Percentiles rank a stretch among this genome's conserved stretches.
These are phyloP conservation scores for Cystofilobasidium ferigula DNA, from an alignment of 768 basidiomycete genomes.

Conservation along the genomic window DNA sequence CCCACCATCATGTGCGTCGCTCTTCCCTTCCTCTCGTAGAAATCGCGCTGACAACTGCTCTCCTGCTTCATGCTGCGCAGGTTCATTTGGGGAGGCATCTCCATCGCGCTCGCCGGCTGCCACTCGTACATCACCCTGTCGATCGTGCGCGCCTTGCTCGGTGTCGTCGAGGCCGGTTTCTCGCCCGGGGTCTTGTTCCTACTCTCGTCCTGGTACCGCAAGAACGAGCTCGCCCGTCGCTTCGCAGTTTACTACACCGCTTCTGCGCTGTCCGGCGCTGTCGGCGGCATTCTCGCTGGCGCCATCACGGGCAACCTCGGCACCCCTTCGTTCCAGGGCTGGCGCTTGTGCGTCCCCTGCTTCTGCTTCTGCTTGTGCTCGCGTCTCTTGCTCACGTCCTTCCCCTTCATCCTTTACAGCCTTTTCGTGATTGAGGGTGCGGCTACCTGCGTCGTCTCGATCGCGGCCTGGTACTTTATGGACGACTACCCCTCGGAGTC, in stretches of 20 bases:
- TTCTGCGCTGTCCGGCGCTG: conserved; percentile 33
- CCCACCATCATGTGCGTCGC: conserved; percentile 16
- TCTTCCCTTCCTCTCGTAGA: background rate
- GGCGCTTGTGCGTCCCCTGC: conserved; percentile 31
- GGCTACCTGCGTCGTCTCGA: conserved; percentile 31
- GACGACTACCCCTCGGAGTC: conserved; percentile 36
- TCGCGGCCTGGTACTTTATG: conserved; percentile 32
- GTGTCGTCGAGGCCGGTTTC: conserved; percentile 33
- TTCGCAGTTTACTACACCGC: conserved; percentile 27
- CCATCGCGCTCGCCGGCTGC: conserved; percentile 35
- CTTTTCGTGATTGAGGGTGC: conserved; percentile 38
- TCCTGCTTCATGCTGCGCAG: background rate
- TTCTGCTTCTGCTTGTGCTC: background rate
- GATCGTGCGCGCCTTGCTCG: conserved; percentile 31
- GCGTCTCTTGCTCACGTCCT: background rate
- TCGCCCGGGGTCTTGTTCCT: conserved; percentile 33
- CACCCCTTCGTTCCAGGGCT: conserved; percentile 32
- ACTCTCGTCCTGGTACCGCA: conserved; percentile 30
- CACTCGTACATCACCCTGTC: conserved; percentile 33
- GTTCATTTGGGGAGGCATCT: conserved; percentile 36
- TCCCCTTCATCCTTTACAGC: too few relatives aligned
- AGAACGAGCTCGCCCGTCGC: conserved; percentile 32
- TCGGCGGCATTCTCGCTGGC: conserved; percentile 37
- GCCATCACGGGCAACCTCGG: conserved; percentile 27
- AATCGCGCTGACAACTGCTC: background rate